Base-by-base conservation (phyloP, 2,329 filamentous ascomycete species). In the Pezicula radicicola region DNA sequence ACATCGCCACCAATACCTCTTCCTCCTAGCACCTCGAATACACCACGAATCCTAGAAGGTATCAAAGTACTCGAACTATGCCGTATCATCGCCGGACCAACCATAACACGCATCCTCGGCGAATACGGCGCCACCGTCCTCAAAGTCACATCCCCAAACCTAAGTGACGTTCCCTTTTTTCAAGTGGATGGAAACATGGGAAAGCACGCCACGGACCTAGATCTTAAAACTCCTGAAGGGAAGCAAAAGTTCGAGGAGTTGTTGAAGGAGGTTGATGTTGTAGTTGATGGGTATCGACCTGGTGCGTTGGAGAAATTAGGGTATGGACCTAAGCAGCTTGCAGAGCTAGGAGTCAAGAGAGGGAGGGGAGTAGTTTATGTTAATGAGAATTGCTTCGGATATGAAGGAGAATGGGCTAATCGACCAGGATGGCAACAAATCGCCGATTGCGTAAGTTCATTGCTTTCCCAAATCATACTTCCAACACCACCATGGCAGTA, bases 31-130 rank as follows among this genome's bases (percentile, higher is more conserved):
- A 43, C 48, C 10, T 53, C 37, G 9, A 52, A 47, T 5, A 55
- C 59, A 33, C 59, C 58, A 9, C 58, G 60, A 51, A 53, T 61
- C 60, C 82, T 70, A 53, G 75, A 60, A 18, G 87, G 87, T 0
- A 75, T 90, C 65, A 87, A 85, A 60, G 86, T 91, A 7, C 75
- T 91, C 6, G 88, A 91, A 62, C 70, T 91, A 37, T 87, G 85
- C 62, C 82, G 87, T 36, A 84, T 90, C 61, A 89, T 91, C 56
- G 87, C 87, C 3, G 87, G 85, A 0, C 87, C 87, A 8, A 80
- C 83, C 6, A 82, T 90, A 56, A 81, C 81, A 2, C 80, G 85
- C 35, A 81, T 83, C 1, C 75, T 91, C 0, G 85, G 83, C 12
- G 86, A 88, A 53, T 85, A 88, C 61, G 88, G 88, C 3, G 88